Evolutionary conservation across 129 eudicot species (phyloP).

Genomic region (Tagetes patula): DNA sequence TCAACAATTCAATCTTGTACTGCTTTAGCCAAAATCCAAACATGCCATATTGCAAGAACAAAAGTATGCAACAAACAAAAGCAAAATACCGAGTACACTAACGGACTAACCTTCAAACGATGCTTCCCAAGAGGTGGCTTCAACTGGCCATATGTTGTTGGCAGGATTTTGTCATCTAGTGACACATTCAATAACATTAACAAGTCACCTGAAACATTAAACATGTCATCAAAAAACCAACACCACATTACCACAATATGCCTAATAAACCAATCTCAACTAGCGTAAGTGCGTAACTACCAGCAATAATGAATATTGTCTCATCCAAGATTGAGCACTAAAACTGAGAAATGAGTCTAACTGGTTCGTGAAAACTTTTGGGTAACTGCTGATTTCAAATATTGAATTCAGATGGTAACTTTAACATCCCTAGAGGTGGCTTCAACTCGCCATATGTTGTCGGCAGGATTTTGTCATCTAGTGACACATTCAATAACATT

Average conservation of each 20-base stretch:
- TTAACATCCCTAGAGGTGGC: conserved; percentile 53
- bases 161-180: conserved; percentile 73
- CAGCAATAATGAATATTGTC: conserved; percentile 13
- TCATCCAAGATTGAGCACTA: conserved; percentile 25
- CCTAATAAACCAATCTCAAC: conserved; percentile 11
- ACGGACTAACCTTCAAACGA: conserved; percentile 81
- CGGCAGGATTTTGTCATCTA: conserved; percentile 77
- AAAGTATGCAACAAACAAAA: background rate
- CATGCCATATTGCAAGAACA: background rate
- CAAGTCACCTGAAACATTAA: conserved; percentile 58
- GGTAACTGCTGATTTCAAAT: background rate
- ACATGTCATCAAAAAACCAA: background rate
- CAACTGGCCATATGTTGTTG: conserved; percentile 84
- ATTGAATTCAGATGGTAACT: background rate
- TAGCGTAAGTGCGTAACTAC: background rate
- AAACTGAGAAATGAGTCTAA: conserved; percentile 5
- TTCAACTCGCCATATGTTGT: conserved; percentile 84
- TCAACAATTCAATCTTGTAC: background rate
- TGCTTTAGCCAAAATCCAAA: background rate
- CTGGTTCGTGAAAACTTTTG: background rate
- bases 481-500: conserved; percentile 59
- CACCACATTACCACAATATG: background rate
- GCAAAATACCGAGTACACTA: background rate
- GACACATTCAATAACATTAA: conserved; percentile 64
- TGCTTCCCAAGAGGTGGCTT: conserved; percentile 93